Base-by-base conservation (phyloP, 805 yeast species). In the Saturnispora hagleri region DNA sequence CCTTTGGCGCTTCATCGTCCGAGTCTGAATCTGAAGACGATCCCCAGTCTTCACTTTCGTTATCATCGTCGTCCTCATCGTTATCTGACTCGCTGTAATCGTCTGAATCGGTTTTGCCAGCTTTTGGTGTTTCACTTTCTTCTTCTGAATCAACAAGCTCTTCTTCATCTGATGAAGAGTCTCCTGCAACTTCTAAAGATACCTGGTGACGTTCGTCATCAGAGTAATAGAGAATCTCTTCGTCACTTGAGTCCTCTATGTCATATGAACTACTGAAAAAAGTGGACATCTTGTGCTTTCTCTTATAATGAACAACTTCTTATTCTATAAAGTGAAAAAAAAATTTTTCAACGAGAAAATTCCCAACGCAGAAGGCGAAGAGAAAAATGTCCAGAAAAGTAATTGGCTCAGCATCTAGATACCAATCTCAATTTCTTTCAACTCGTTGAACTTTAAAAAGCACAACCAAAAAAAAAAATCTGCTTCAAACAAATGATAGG, bases 181-280 rank as follows among this genome's bases (percentile, higher is more conserved):
- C 54, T 18, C 47, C 52, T 6, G 56, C 48, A 34, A 50, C 45
- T 7, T 41, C 46, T 3, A 52, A 35, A 27, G 51, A 48, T 8
- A 76, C 71, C 52, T 74, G 66, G 35, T 53, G 47, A 57, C 80
- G 71, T 64, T 77, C 79, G 60, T 81, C 87, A 59, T 82, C 86
- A 43, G 80, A 76, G 51, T 86, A 79, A 55, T 77, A 70, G 54
- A 75, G 67, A 60, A 73, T 66, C 55, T 74, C 77, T 55, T 73
- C 79, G 58, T 77, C 82, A 42, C 81, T 76, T 36, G 79, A 74
- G 43, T 57, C 60, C 46, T 77, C 75, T 51, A 78, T 79, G 49
- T 81, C 79, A 57, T 76, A 73, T 64, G 71, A 72, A 27, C 81
- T 71, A 51, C 82, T 81, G 75, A 93, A 93, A 79, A 93, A 91